Conservation (phyloP, 1,284 basidiomycete genomes). For the Ceratobasidium papillatum region DNA sequence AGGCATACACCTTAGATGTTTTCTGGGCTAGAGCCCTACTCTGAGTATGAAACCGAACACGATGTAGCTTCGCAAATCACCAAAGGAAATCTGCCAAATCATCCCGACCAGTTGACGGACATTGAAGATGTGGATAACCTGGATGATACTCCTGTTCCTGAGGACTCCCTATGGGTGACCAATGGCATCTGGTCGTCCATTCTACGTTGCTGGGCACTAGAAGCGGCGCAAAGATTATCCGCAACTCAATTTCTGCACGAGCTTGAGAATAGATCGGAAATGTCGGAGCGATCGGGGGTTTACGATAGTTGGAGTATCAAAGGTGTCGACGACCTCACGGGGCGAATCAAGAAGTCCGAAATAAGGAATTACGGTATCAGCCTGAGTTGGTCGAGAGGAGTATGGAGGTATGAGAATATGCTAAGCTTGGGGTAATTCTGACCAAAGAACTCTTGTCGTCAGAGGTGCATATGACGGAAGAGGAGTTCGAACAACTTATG, state of each 20-base stretch:
- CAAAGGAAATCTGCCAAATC: constrained; percentile 7
- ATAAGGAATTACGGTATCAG: background rate
- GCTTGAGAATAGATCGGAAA: background rate
- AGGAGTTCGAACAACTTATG: background rate
- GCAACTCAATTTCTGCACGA: constrained; percentile 12
- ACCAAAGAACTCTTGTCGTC: too few species aligned
- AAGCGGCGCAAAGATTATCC: background rate
- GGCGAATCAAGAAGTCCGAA: constrained; percentile 17
- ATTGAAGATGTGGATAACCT: constrained; percentile 12
- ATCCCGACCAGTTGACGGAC: background rate
- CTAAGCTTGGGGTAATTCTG: background rate
- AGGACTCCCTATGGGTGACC: constrained; percentile 19
- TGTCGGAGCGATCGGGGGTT: background rate
- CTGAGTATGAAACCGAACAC: background rate
- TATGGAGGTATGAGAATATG: constrained; percentile 27
- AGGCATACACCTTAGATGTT: constrained; percentile 7
- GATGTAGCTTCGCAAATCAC: constrained; percentile 5
- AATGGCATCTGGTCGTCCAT: constrained; percentile 15
- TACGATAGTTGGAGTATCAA: background rate
- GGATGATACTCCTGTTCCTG: background rate
- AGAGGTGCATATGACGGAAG: constrained; percentile 19
- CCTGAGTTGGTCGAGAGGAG: constrained; percentile 23
- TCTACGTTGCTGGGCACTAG: constrained; percentile 11
- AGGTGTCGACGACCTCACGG: constrained; percentile 13
- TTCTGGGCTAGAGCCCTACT: constrained; percentile 14